Percentiles rank a stretch among this genome's conserved stretches.
phyloP scores from a whole-genome alignment of 73 alveolate species.

The Blepharisma stoltei region DNA sequence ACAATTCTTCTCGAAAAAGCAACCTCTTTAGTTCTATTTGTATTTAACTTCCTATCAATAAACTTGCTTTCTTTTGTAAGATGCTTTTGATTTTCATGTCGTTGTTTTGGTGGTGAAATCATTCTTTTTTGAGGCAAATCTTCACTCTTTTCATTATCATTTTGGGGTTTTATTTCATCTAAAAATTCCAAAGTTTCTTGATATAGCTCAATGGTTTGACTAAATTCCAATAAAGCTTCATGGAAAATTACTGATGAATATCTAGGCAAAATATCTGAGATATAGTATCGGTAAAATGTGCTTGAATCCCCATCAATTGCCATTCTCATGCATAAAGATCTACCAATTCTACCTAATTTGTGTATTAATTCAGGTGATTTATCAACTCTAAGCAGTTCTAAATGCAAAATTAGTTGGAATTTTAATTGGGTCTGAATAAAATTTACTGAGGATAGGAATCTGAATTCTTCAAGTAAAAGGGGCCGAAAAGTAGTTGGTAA shows the following conservation, averaged over 20 bases:
- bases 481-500: too few relatives aligned
- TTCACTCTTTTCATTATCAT: too few relatives aligned
- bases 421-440: neutral
- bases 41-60: too few relatives aligned
- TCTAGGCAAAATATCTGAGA: slow-evolving; percentile 6
- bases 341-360: neutral
- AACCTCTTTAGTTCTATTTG: too few relatives aligned
- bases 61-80: too few relatives aligned
- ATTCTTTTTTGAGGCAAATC: slow-evolving; percentile 21
- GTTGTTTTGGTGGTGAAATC: too few relatives aligned
- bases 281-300: neutral
- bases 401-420: neutral
- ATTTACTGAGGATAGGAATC: neutral
- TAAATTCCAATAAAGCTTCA: neutral
- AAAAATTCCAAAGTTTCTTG: slow-evolving; percentile 21
- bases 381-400: neutral
- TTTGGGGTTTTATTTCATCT: neutral
- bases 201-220: neutral
- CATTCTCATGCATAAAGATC: neutral
- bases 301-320: slow-evolving; percentile 1
- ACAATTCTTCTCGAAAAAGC: too few relatives aligned
- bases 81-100: too few relatives aligned
- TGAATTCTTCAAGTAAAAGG: too few relatives aligned
- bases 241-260: neutral
- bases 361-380: neutral